Evolutionary conservation across 305 asterid species (phyloP).

Genomic region (Withania somnifera): DNA sequence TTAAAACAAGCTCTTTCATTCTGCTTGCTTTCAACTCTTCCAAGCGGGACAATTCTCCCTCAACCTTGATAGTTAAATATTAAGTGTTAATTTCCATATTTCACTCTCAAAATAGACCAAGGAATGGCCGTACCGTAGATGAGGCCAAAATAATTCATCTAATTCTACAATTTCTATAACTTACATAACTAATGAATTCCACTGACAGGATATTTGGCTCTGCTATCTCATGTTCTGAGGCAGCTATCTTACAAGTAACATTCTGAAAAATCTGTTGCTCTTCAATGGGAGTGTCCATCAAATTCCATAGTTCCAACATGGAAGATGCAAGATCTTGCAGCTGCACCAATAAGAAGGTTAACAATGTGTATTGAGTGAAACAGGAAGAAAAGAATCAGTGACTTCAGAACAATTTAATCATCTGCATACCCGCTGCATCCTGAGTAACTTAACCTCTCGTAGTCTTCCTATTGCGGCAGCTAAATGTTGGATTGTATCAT

Average conservation of each 20-base stretch:
- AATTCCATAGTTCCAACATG: conserved; percentile 89
- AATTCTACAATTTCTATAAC: conserved; percentile 22
- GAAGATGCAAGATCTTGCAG: conserved; percentile 91
- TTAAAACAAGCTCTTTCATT: conserved; percentile 94
- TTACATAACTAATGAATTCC: conserved; percentile 55
- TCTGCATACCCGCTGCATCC: conserved; percentile 70
- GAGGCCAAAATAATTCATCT: not conserved
- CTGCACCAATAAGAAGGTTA: conserved; percentile 28
- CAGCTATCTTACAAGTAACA: conserved; percentile 81
- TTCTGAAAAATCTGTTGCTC: conserved; percentile 83
- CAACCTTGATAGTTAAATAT: conserved; percentile 44
- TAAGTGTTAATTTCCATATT: not conserved
- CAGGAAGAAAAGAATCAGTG: not conserved
- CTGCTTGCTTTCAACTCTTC: conserved; percentile 85
- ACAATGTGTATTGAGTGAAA: not conserved
- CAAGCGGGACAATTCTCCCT: conserved; percentile 79
- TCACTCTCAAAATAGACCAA: not conserved
- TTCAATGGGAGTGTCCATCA: conserved; percentile 95
- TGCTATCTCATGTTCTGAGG: conserved; percentile 77
- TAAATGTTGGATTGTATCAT: conserved; percentile 54
- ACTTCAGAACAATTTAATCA: not conserved
- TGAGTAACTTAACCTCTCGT: conserved; percentile 56
- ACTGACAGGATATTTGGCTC: conserved; percentile 79
- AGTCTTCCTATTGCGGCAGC: conserved; percentile 49
- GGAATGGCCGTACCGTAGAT: not conserved